Base-by-base conservation (phyloP, 768 basidiomycete genomes). In the Collybia nuda region DNA sequence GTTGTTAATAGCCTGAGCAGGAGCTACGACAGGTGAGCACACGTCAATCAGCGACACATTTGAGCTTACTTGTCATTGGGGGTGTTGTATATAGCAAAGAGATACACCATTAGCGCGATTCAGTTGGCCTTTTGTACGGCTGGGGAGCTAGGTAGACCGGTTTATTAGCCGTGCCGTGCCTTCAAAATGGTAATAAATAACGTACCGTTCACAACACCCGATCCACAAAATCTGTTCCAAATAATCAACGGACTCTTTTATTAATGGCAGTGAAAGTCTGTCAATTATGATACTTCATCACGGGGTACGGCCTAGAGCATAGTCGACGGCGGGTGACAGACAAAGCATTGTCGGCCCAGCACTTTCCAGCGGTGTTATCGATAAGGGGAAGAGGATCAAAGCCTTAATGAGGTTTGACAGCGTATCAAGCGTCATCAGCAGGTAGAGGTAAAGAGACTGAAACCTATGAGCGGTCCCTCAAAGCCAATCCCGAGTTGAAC, bases 71-170 rank as follows among this genome's bases (percentile, higher is more conserved):
- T 15, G 46, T 18, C 46, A 47, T 47, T 19, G 15, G 46, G 22
- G n/a, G 21, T 15, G 37, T 26, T 23, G 39, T 26, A 21, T 5
- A 19, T 15, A 29, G n/a, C 41, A 44, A 46, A 46, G 29, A n/a
- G n/a, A 11, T 51, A 37, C 9, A 23, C 41, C 44, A 17, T 6
- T 15, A 35, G 6, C 23, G 40, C 35, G 7, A n/a, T 18, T 39
- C 36, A 37, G 17, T 26, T 32, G 29, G 37, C 57, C 56, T 61
- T 61, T 59, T 61, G 60, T 59, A 61, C 39, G 37, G 40, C 47
- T 43, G 23, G 24, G 37, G 45, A n/a, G 26, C 32, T 32, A 32
- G 39, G 15, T 48, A 42, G 45, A 40, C 48, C 38, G 49, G 44
- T 18, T 40, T 47, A 32, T 32, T 32, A 32, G 32, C 32, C 32